Evolutionary conservation across 2,329 filamentous ascomycete species (phyloP).

Genomic region (Scleromitrula shiraiana): DNA sequence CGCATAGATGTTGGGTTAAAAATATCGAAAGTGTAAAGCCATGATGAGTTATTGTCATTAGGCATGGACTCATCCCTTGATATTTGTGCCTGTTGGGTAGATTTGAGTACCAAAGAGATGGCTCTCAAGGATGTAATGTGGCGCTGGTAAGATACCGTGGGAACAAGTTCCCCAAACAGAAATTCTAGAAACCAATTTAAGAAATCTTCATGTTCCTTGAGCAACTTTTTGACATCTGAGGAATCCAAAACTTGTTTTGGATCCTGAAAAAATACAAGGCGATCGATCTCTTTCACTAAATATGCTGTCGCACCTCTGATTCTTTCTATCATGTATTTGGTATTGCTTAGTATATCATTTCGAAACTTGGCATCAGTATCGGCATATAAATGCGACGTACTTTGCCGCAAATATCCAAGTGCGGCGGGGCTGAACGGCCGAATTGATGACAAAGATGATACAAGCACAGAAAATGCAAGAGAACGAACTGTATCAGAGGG

Average conservation of each 20-base stretch:
- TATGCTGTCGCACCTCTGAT: constrained; percentile 58
- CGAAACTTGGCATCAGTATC: constrained; percentile 83
- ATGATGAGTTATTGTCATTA: constrained; percentile 17
- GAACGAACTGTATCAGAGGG: constrained; percentile 60
- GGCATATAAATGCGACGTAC: constrained; percentile 65
- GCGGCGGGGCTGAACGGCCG: constrained; percentile 59
- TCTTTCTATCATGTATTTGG: constrained; percentile 69
- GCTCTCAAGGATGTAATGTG: constrained; percentile 76
- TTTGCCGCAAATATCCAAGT: constrained; percentile 53
- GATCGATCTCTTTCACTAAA: constrained; percentile 36
- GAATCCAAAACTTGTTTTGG: not conserved
- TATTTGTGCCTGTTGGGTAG: constrained; percentile 17
- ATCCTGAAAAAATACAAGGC: constrained; percentile 8
- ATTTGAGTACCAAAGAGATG: constrained; percentile 52
- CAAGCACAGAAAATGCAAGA: constrained; percentile 72
- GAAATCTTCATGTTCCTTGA: constrained; percentile 52
- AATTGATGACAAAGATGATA: constrained; percentile 67
- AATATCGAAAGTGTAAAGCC: constrained; percentile 27
- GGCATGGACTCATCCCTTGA: not conserved
- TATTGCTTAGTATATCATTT: constrained; percentile 68
- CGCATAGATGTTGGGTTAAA: constrained; percentile 46
- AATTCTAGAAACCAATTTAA: constrained; percentile 69
- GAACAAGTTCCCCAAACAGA: constrained; percentile 63
- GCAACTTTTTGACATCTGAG: constrained; percentile 5
- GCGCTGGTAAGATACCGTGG: constrained; percentile 81